Evolutionary conservation across 2,329 filamentous ascomycete genomes (phyloP).

Genomic region (Blastomyces silverae): DNA sequence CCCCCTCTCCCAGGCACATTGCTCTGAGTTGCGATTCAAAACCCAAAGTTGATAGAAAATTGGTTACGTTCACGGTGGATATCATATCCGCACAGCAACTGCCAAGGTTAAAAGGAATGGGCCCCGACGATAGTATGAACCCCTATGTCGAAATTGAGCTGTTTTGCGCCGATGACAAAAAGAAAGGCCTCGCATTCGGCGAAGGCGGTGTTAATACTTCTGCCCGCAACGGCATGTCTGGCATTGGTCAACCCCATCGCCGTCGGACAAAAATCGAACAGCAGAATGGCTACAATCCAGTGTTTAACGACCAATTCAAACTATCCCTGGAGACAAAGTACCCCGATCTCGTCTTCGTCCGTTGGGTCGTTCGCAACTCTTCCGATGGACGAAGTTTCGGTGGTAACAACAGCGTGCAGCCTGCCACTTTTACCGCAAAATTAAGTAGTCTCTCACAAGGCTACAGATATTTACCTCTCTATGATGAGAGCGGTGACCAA

Average conservation of each 20-base stretch:
- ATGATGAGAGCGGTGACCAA: slow-evolving; percentile 81
- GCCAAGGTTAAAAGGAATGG: slow-evolving; percentile 69
- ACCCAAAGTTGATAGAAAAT: slow-evolving; percentile 66
- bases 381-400: slow-evolving; percentile 65
- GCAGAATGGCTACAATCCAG: slow-evolving; percentile 89
- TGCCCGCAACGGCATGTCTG: slow-evolving; percentile 57
- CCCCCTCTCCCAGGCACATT: slow-evolving; percentile 24
- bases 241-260: slow-evolving; percentile 65
- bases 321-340: slow-evolving; percentile 89
- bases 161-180: slow-evolving; percentile 87
- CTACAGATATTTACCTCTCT: slow-evolving; percentile 83
- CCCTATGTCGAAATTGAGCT: slow-evolving; percentile 94
- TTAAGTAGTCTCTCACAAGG: slow-evolving; percentile 82
- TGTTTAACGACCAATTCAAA: slow-evolving; percentile 71
- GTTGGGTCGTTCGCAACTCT: slow-evolving; percentile 86
- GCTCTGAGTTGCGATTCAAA: slow-evolving; percentile 28
- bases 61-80: slow-evolving; percentile 77
- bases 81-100: slow-evolving; percentile 93
- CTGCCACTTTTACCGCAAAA: slow-evolving; percentile 90
- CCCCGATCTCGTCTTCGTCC: slow-evolving; percentile 86
- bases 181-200: slow-evolving; percentile 61
- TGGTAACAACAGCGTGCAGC: slow-evolving; percentile 54
- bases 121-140: slow-evolving; percentile 70
- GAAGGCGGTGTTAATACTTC: slow-evolving; percentile 61
- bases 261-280: slow-evolving; percentile 72